A percentile compares a stretch with the other conserved stretches of the same genome.
Conservation (phyloP, 192 early-diverging fungal genomes). For the Linnemannia schmuckeri region DNA sequence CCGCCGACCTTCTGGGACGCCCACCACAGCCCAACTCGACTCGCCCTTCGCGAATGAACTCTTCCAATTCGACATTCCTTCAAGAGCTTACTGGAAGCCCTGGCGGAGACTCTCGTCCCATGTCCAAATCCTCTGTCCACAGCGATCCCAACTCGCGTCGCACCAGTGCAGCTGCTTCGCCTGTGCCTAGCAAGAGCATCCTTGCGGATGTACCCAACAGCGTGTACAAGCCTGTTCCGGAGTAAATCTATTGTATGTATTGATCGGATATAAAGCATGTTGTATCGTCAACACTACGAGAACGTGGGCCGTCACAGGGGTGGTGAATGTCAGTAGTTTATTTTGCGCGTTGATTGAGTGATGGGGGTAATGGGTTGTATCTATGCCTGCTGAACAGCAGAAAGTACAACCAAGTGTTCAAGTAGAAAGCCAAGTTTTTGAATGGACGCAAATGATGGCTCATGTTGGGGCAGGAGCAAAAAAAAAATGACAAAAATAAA, state of each 20-base stretch:
- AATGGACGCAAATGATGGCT: too few species aligned
- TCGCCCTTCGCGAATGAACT: slow-evolving; percentile 23
- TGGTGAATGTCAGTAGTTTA: too few species aligned
- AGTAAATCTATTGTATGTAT: not conserved
- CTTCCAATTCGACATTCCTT: slow-evolving; percentile 15
- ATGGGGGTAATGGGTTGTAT: too few species aligned
- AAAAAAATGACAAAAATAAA: too few species aligned
- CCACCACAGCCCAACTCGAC: slow-evolving; percentile 27
- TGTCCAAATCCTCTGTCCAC: slow-evolving; percentile 12
- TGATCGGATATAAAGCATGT: too few species aligned
- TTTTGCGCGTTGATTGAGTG: too few species aligned
- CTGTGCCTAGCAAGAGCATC: slow-evolving; percentile 37
- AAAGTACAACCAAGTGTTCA: too few species aligned
- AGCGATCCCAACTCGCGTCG: slow-evolving; percentile 16
- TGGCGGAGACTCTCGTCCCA: not conserved
- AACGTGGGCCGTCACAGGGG: too few species aligned
- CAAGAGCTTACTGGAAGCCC: slow-evolving; percentile 25
- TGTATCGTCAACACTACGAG: too few species aligned
- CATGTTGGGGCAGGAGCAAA: too few species aligned
- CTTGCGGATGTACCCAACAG: slow-evolving; percentile 30
- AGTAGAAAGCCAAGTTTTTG: too few species aligned
- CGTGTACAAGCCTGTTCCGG: slow-evolving; percentile 50
- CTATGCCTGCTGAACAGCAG: too few species aligned
- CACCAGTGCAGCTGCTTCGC: slow-evolving; percentile 25
- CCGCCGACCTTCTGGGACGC: slow-evolving; percentile 40